Evolutionary conservation across 202 grass and related monocot species (phyloP), one percentile per base, ranked within the genome.

Genomic region (Cymbopogon flexuosus): DNA sequence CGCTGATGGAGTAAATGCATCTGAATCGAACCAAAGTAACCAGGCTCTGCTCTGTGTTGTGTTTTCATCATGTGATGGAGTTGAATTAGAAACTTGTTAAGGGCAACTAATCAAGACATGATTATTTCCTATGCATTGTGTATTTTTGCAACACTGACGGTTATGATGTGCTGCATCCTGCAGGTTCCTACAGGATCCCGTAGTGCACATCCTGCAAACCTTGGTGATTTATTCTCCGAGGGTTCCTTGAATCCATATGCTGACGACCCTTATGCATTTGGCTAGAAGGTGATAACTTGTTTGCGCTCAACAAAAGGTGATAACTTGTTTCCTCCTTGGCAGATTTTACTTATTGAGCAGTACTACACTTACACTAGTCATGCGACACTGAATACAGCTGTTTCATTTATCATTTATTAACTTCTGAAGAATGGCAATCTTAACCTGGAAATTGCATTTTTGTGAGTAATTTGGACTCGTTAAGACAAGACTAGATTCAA

Each of bases 181-280:
- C 84, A 94, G 92, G 79, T 83, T 85, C 80, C 65, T 77, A 65
- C 82, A 80, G 90, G 81, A 73, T 86, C 85, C 40, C 86, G 89
- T 37, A 37, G 36, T 62, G 72, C 80, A 62, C 83, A 89, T 70
- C 82, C 86, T 66, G 72, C 88, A 40, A 94, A 93, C 79, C 84
- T 98, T 16, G 95, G 92, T 29, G 95, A 98, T 42, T 83, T 98
- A 69, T 98, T 98, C 77, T 89, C 95, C 24, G 95, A 98, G 79
- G 95, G 95, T 29, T 95, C 90, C 35, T 91, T 98, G 79, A 98
- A 98, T 88, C 95, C 95, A 52, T 98, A 98, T 74, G 82, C 86
- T 81, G 88, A 98, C 39, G 95, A 98, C 73, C 95, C 95, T 83
- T 98, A 95, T 58, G 92, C 92, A 75, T 98, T 98, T 86, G 90